Evolutionary conservation across 2,329 filamentous ascomycete genomes (phyloP).

Genomic region (Sclerotinia minor): DNA sequence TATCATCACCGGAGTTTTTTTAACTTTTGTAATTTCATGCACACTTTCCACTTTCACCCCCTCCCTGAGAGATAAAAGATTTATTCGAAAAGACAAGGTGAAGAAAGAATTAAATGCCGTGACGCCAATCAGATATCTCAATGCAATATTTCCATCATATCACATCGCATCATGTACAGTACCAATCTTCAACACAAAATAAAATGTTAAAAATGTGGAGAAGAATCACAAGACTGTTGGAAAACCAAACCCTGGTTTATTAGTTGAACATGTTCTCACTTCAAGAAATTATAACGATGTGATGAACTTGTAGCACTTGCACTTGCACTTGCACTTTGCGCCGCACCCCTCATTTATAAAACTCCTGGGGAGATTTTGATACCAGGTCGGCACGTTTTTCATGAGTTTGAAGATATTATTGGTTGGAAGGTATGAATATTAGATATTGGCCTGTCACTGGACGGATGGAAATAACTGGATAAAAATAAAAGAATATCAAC

Average conservation of each 20-base stretch:
- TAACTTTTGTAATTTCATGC: not conserved
- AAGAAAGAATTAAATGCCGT: not conserved
- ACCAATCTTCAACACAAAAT: not conserved
- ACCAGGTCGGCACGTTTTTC: not conserved
- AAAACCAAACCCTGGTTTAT: not conserved
- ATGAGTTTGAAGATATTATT: not conserved
- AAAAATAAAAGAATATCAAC: not conserved
- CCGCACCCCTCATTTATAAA: conserved; percentile 9
- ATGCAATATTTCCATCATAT: not conserved
- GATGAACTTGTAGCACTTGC: not conserved
- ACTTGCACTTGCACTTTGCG: not conserved
- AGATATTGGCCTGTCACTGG: conserved; percentile 14
- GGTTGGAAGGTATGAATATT: not conserved
- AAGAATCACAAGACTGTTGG: conserved; percentile 12
- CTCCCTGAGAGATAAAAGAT: not conserved
- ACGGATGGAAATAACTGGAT: conserved; percentile 6
- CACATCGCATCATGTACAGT: not conserved
- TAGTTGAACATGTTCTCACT: not conserved
- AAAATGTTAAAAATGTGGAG: conserved; percentile 4
- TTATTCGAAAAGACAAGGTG: not conserved
- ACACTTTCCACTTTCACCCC: not conserved
- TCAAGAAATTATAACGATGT: not conserved
- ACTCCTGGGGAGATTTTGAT: not conserved
- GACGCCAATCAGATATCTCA: conserved; percentile 13
- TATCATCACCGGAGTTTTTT: not conserved